Base-by-base conservation (phyloP, 345 rosid species). In the Kandelia obovata region DNA sequence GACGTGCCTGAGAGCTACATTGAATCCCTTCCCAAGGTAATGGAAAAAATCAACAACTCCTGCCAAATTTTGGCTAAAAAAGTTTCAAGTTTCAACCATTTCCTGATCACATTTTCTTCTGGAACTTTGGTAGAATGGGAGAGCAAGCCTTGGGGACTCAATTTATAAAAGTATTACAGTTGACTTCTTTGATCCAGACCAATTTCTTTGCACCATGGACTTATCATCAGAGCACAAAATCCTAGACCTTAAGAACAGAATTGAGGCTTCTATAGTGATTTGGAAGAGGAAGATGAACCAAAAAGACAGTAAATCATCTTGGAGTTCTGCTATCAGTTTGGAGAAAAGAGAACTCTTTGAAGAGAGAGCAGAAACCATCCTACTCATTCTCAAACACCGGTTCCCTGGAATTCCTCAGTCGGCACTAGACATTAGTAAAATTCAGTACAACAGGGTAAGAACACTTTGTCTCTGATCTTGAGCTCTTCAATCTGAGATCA, bases 281-380 rank as follows among this genome's bases (percentile, higher is more conserved):
- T 92, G 98, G 98, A 85, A 72, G 73, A 81, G 96, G 75, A 92
- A 92, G 71, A 92, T 90, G 98, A 84, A 74, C 62, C 89, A 83
- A 61, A 92, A 90, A 61, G 98, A 92, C 46, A 74, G 82, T 52
- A 92, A 92, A 61, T 87, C 98, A n/a, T 27, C 86, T 53, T 92
- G 98, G 98, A 83, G 94, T 31, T 89, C 96, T 16, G 87, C 87
- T 21, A 88, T 92, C 16, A 92, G 98, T 79, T 59, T 82, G 61
- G 96, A 92, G 84, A 92, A 90, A 75, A 85, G 98, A 77, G 98
- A 92, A 75, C 84, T 82, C 21, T 92, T 92, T 60, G 98, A 90
- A 81, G 98, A 90, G 69, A 77, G 98, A 86, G 96, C 96, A 11
- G 95, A 88, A 73, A 92, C 96, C 8, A 86, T 92, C 71, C 73